phyloP scores from a whole-genome alignment of 2,329 filamentous ascomycete genomes.

The Conoideocrella luteorostrata region DNA sequence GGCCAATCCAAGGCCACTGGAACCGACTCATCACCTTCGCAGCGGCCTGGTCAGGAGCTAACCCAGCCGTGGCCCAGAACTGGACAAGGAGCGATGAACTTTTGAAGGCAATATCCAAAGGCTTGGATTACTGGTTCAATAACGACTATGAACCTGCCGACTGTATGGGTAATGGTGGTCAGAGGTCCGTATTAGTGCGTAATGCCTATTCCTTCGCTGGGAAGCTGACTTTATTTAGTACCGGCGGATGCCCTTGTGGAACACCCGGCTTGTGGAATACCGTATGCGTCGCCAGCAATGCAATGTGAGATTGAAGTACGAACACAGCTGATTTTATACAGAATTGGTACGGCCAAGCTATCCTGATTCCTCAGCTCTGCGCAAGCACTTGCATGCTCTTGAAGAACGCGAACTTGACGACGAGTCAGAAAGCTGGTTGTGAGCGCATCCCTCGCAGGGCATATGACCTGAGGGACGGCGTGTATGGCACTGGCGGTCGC shows the following conservation, averaged over 20 bases:
- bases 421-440: slow-evolving; percentile 13
- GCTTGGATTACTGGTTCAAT: slow-evolving; percentile 18
- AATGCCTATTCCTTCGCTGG: no score
- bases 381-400: slow-evolving; percentile 15
- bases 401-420: slow-evolving; percentile 13
- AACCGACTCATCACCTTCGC: slow-evolving; percentile 16
- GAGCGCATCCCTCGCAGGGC: slow-evolving; percentile 15
- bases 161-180: slow-evolving; percentile 16
- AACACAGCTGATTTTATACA: no score
- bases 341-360: slow-evolving; percentile 19
- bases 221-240: slow-evolving; percentile 7
- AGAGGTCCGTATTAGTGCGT: background rate
- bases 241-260: slow-evolving; percentile 3
- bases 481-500: slow-evolving; percentile 13
- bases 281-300: no score
- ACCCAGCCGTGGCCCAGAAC: slow-evolving; percentile 10
- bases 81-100: slow-evolving; percentile 12
- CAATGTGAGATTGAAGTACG: no score
- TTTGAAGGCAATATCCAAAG: slow-evolving; percentile 12
- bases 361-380: slow-evolving; percentile 17
- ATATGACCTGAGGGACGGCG: slow-evolving; percentile 14
- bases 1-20: slow-evolving; percentile 18
- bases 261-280: slow-evolving; percentile 15
- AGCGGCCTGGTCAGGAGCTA: slow-evolving; percentile 18
- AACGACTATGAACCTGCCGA: slow-evolving; percentile 15